Evolutionary conservation across 371 early-diverging fungal species (phyloP).

Genomic region (Mortierella polycephala): DNA sequence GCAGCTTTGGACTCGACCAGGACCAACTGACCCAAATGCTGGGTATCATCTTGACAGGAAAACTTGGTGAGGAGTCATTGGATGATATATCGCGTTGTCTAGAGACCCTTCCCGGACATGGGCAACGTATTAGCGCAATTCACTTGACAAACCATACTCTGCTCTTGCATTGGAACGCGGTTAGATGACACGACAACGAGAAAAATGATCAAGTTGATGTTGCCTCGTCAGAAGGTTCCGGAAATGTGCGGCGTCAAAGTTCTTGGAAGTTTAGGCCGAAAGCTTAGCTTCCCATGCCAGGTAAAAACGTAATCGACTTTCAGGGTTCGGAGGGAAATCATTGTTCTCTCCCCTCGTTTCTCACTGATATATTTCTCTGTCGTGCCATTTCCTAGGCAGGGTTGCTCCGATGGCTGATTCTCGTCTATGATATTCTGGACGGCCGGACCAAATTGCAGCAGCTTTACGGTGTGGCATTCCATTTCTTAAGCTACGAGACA

Average conservation of each 20-base stretch:
- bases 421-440: conserved; percentile 61
- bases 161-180: neutral
- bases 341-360: too few species aligned
- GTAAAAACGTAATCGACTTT: conserved; percentile 29
- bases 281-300: conserved; percentile 24
- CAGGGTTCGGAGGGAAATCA: too few species aligned
- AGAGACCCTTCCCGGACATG: neutral
- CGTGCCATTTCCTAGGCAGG: conserved; percentile 29
- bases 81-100: too few species aligned
- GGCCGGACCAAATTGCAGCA: conserved; percentile 54
- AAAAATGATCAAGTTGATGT: conserved; percentile 52
- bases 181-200: conserved; percentile 44
- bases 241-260: conserved; percentile 56
- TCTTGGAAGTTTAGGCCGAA: conserved; percentile 55
- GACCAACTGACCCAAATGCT: conserved; percentile 20
- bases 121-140: neutral
- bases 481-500: conserved; percentile 55
- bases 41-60: conserved; percentile 25
- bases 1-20: conserved; percentile 33
- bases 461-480: conserved; percentile 61
- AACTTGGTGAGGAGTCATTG: too few species aligned
- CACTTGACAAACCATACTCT: neutral
- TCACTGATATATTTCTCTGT: too few species aligned
- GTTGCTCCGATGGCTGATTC: conserved; percentile 61
- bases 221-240: conserved; percentile 61